Evolutionary conservation across 2,329 filamentous ascomycete species (phyloP).

Genomic region (Shiraia bambusicola): DNA sequence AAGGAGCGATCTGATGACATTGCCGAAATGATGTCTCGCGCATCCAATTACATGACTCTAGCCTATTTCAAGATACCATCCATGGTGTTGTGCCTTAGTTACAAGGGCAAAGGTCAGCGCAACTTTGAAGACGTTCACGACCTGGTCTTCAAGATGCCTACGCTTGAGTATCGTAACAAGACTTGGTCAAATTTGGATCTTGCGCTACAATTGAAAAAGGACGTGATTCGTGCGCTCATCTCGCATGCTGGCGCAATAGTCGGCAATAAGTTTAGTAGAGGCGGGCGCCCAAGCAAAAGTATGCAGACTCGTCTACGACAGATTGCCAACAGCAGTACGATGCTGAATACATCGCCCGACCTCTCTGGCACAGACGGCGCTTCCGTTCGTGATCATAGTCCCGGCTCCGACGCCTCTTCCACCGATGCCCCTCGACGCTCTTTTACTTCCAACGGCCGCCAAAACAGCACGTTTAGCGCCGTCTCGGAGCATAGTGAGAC

Average conservation of each 20-base stretch:
- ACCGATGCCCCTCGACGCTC: constrained; percentile 22
- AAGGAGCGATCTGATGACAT: constrained; percentile 80
- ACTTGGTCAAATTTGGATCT: constrained; percentile 98
- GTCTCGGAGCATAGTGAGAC: constrained; percentile 21
- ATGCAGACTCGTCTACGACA: constrained; percentile 80
- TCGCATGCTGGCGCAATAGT: constrained; percentile 95
- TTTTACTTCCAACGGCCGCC: constrained; percentile 35
- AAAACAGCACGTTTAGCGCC: constrained; percentile 30
- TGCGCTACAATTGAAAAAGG: constrained; percentile 87
- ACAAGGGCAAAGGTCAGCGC: constrained; percentile 92
- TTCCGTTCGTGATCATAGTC: constrained; percentile 35
- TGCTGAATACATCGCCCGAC: constrained; percentile 50
- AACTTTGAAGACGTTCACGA: constrained; percentile 97
- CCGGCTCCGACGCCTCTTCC: constrained; percentile 30
- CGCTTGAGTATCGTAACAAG: constrained; percentile 96
- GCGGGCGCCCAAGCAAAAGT: constrained; percentile 71
- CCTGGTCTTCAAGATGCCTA: constrained; percentile 93
- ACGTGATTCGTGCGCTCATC: constrained; percentile 89
- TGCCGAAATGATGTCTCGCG: constrained; percentile 92
- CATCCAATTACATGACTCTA: constrained; percentile 96
- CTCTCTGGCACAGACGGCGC: constrained; percentile 36
- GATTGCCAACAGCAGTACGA: constrained; percentile 73
- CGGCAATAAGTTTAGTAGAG: constrained; percentile 92
- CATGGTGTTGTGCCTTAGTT: constrained; percentile 91
- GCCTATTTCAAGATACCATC: constrained; percentile 93